Conservation (phyloP, 805 yeast species). For the Suhomyces sp. region DNA sequence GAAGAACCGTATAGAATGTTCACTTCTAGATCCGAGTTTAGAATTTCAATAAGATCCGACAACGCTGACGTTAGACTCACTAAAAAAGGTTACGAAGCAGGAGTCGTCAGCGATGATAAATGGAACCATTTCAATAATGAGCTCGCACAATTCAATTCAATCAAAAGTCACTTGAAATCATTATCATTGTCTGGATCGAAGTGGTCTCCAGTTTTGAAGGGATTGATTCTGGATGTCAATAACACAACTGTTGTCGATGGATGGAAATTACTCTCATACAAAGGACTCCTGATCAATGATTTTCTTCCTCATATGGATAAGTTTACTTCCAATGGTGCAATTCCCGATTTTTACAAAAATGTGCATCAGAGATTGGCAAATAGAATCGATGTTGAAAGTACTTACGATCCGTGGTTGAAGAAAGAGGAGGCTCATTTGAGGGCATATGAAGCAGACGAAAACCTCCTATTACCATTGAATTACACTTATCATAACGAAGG, state of each 20-base stretch:
- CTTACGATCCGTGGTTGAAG: slow-evolving; percentile 74
- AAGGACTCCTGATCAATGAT: slow-evolving; percentile 35
- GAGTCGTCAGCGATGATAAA: slow-evolving; percentile 64
- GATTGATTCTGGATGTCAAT: slow-evolving; percentile 50
- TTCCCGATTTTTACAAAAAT: slow-evolving; percentile 26
- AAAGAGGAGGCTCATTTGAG: slow-evolving; percentile 69
- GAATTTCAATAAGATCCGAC: slow-evolving; percentile 87
- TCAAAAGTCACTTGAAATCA: slow-evolving; percentile 45
- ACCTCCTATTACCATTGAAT: slow-evolving; percentile 63
- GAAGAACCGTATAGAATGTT: slow-evolving; percentile 98
- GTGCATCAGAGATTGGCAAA: slow-evolving; percentile 45
- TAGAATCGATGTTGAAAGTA: slow-evolving; percentile 75
- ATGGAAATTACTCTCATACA: slow-evolving; percentile 67
- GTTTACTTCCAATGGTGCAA: slow-evolving; percentile 15
- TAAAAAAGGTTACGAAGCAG: slow-evolving; percentile 58
- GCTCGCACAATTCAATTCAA: slow-evolving; percentile 40
- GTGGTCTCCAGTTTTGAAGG: slow-evolving; percentile 59
- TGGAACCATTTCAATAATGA: slow-evolving; percentile 50
- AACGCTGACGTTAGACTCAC: slow-evolving; percentile 91
- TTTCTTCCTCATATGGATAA: slow-evolving; percentile 28
- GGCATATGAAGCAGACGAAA: slow-evolving; percentile 85
- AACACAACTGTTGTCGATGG: slow-evolving; percentile 46
- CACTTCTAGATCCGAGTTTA: slow-evolving; percentile 91
- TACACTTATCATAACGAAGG: slow-evolving; percentile 62
- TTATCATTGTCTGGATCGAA: slow-evolving; percentile 51